Conservation (phyloP, 805 yeast species). For the Isabelozyma gotoi region DNA sequence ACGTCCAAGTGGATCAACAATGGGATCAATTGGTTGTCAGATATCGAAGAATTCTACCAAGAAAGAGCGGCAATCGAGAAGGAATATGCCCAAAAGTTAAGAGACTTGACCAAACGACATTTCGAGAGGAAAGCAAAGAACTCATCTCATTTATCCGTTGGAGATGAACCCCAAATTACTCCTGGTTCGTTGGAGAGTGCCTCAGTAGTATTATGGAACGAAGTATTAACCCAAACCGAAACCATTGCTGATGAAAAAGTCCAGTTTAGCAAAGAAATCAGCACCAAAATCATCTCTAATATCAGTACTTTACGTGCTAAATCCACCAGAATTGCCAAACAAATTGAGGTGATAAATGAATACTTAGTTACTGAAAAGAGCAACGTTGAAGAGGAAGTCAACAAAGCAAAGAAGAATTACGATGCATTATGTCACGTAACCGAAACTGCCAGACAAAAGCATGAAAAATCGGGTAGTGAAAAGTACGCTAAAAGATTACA, state of each 20-base stretch:
- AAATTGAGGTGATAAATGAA: constrained; percentile 61
- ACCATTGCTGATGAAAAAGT: constrained; percentile 65
- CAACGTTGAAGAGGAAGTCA: constrained; percentile 54
- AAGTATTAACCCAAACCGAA: constrained; percentile 81
- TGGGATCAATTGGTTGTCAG: constrained; percentile 73
- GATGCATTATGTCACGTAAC: constrained; percentile 78
- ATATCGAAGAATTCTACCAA: constrained; percentile 77
- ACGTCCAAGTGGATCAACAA: constrained; percentile 78
- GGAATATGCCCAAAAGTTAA: constrained; percentile 73
- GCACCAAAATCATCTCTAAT: constrained; percentile 59
- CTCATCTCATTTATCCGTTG: constrained; percentile 74
- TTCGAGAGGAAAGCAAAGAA: constrained; percentile 73
- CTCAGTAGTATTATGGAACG: constrained; percentile 85
- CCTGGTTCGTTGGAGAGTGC: constrained; percentile 95
- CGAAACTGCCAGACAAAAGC: constrained; percentile 76
- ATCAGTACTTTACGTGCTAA: constrained; percentile 52
- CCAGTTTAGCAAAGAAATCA: constrained; percentile 59
- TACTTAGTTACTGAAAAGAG: constrained; percentile 49
- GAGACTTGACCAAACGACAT: constrained; percentile 62
- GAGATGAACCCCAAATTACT: constrained; percentile 85
- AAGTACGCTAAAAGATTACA: constrained; percentile 53
- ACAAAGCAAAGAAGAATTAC: constrained; percentile 70
- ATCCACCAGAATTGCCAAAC: constrained; percentile 52
- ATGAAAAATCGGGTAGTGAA: constrained; percentile 54
- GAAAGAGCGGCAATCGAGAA: constrained; percentile 81